Base-by-base conservation (phyloP, 2,329 filamentous ascomycete species). In the Massarina eburnea region DNA sequence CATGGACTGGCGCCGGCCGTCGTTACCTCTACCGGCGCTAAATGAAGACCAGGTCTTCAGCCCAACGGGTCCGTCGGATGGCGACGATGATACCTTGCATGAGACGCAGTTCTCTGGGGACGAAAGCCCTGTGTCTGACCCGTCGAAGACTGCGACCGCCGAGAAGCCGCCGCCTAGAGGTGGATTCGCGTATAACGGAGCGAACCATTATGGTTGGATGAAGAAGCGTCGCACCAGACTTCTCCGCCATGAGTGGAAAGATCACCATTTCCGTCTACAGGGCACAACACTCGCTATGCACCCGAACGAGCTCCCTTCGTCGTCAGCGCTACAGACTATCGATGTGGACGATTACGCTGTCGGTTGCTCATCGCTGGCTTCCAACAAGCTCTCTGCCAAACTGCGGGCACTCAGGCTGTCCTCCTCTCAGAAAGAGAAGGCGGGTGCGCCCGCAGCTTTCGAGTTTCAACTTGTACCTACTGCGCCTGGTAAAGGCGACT, bases 241-340 rank as follows among this genome's bases (percentile, higher is more conserved):
- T 76, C 81, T 96, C 49, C 88, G 90, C 34, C 89, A 95, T 70
- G 91, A 96, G 74, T 96, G 91, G 91, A 84, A 91, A 63, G 89
- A 95, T 67, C 86, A 90, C 58, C 94, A 92, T 75, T 95, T 94
- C 69, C 90, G 89, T 20, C 85, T 96, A 52, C 84, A 85, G 37
- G 76, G 75, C 55, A 77, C 76, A 0, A 67, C 72, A 44, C 72
- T 80, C 17, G 84, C 86, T 43, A 86, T 92, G 81, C 88, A 91
- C 76, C 68, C 71, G 17, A 75, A 76, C 55, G 71, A 73, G 39
- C 66, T 72, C 8, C 68, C 76, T 3, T 68, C 70, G 0, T 84
- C 86, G 62, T 81, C 87, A 52, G 83, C 86, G 19, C 79, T 89
- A 47, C 85, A 91, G 73, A 88, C 86, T 66, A 85, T 95, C 60